Evolutionary conservation across 1,284 basidiomycete genomes (phyloP).

Genomic region (Xerocomus subilludens): DNA sequence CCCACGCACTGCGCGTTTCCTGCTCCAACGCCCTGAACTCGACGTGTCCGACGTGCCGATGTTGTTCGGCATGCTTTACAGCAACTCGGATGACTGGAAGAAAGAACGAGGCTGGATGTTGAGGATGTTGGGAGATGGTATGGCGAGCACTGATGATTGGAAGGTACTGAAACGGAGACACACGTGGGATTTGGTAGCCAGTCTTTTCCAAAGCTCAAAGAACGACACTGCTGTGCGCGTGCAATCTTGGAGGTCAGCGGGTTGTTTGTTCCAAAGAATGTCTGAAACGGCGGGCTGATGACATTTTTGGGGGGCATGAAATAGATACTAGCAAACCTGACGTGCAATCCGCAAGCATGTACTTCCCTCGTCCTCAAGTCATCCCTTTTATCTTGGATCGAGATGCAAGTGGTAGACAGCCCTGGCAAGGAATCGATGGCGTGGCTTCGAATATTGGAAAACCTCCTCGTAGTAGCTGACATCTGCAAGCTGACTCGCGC

Average conservation of each 20-base stretch:
- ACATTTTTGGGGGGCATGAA: not conserved
- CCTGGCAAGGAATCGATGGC: conserved; percentile 59
- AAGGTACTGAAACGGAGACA: conserved; percentile 81
- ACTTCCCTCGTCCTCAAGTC: conserved; percentile 76
- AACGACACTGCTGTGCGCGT: conserved; percentile 65
- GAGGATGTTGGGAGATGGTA: conserved; percentile 75
- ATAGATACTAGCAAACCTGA: conserved; percentile 78
- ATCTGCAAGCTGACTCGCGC: conserved; percentile 60
- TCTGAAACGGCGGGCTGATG: not conserved
- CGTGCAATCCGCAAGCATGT: conserved; percentile 72
- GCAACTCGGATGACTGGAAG: conserved; percentile 77
- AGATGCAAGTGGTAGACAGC: conserved; percentile 68
- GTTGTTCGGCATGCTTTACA: conserved; percentile 84
- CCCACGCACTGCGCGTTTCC: conserved; percentile 65
- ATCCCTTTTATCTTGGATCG: conserved; percentile 80
- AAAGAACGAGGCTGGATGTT: conserved; percentile 91
- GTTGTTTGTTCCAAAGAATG: not conserved
- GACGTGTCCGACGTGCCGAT: conserved; percentile 70
- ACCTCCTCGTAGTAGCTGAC: conserved; percentile 61
- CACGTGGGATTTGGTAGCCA: conserved; percentile 88
- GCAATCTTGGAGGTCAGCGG: conserved; percentile 72
- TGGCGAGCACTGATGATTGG: conserved; percentile 82
- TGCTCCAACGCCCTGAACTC: conserved; percentile 69
- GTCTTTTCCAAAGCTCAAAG: conserved; percentile 75
- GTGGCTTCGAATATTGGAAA: conserved; percentile 79